Percentiles rank a stretch among this genome's conserved stretches.
Evolutionary conservation across 2,329 filamentous ascomycete species (phyloP).

Genomic region (Dissoconium aciculare): DNA sequence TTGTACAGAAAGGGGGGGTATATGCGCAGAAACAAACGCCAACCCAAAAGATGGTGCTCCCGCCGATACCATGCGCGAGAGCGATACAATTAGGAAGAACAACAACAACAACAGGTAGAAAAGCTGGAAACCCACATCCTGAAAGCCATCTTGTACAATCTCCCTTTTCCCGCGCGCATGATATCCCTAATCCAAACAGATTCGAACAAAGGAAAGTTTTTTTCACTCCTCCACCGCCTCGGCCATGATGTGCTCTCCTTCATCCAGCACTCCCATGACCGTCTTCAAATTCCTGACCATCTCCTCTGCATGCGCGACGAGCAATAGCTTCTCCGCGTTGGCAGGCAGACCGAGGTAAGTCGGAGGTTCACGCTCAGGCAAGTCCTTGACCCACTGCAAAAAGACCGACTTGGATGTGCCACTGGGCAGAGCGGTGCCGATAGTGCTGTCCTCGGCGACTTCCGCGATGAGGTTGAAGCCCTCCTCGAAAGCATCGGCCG

Average conservation of each 20-base stretch:
- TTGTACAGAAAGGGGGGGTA: too few relatives aligned
- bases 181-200: too few relatives aligned
- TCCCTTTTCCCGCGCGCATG: too few relatives aligned
- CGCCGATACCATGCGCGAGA: too few relatives aligned
- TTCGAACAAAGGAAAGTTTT: too few relatives aligned
- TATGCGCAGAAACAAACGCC: too few relatives aligned
- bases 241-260: constrained; percentile 74
- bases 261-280: constrained; percentile 77
- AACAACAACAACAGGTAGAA: too few relatives aligned
- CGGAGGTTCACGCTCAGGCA: constrained; percentile 90
- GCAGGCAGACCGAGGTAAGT: constrained; percentile 87
- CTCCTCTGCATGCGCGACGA: constrained; percentile 73
- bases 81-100: too few relatives aligned
- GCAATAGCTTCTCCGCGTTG: constrained; percentile 87
- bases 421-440: constrained; percentile 54
- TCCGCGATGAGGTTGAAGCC: constrained; percentile 76
- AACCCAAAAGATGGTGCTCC: too few relatives aligned
- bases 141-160: too few relatives aligned
- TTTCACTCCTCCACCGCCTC: constrained; percentile 16
- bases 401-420: constrained; percentile 77
- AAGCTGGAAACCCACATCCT: too few relatives aligned
- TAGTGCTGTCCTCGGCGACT: constrained; percentile 24
- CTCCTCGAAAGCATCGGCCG: constrained; percentile 77
- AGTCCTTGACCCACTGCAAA: constrained; percentile 72
- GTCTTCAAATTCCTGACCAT: constrained; percentile 73